These are phyloP conservation scores for Leccinum rimulosum DNA, from an alignment of 768 basidiomycete genomes.

Conservation along the genomic window DNA sequence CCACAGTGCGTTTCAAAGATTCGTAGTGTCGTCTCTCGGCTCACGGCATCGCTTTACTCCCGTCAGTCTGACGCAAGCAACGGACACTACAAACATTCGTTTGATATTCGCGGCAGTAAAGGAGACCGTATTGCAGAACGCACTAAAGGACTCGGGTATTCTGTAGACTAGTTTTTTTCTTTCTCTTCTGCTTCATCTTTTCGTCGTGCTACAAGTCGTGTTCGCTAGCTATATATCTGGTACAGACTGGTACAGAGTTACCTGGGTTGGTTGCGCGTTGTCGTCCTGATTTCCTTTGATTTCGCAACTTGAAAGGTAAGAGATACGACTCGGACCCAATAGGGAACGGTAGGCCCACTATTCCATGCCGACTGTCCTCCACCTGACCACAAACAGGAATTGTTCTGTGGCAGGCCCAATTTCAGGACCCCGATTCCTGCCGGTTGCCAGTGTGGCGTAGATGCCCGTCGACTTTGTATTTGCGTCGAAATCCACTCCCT, in stretches of 20 bases:
- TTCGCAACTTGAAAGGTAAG: no score
- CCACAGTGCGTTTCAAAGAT: conserved; percentile 65
- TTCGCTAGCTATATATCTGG: conserved; percentile 27
- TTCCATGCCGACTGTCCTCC: no score
- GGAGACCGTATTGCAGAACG: conserved; percentile 91
- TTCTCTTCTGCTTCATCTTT: not conserved
- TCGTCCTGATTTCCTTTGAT: not conserved
- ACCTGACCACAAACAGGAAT: no score
- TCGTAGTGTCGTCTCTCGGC: not conserved
- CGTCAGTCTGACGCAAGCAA: conserved; percentile 77
- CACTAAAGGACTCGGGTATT: conserved; percentile 82
- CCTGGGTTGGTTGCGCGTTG: not conserved
- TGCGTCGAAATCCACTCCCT: no score
- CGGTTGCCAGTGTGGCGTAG: no score
- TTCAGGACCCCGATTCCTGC: no score
- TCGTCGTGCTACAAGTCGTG: conserved; percentile 11
- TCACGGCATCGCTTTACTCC: not conserved
- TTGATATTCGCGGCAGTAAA: conserved; percentile 87
- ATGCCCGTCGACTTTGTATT: no score
- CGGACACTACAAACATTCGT: conserved; percentile 80
- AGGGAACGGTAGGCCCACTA: no score
- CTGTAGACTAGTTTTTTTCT: conserved; percentile 39
- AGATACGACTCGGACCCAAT: no score
- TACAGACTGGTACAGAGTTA: conserved; percentile 2
- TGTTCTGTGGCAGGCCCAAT: no score